Conservation (phyloP, 805 yeast genomes). For the Pichia ethanolica region DNA sequence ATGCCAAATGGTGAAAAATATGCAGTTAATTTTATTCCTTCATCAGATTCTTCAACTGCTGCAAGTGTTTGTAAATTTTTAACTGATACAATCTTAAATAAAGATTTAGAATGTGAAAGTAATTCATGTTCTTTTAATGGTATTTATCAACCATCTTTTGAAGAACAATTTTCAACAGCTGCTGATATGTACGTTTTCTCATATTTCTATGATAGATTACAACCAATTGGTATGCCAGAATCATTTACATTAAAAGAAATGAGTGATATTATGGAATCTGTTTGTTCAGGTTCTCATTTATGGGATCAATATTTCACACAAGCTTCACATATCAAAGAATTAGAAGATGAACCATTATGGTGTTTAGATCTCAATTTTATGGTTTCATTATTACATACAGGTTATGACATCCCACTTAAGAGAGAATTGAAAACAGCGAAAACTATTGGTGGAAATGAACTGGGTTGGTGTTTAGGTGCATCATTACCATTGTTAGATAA, state of each 20-base stretch:
- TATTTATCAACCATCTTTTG: constrained; percentile 90
- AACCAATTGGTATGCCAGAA: constrained; percentile 90
- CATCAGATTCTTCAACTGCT: constrained; percentile 14
- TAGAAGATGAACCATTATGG: constrained; percentile 83
- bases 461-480: constrained; percentile 99
- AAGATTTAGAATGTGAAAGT: constrained; percentile 65
- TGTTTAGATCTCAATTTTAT: constrained; percentile 89
- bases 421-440: constrained; percentile 91
- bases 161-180: constrained; percentile 60
- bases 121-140: constrained; percentile 96
- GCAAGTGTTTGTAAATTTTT: constrained; percentile 82
- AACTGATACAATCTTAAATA: constrained; percentile 76
- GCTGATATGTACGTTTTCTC: constrained; percentile 87
- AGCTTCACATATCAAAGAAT: constrained; percentile 56
- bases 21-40: constrained; percentile 29
- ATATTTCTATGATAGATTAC: constrained; percentile 89
- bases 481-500: constrained; percentile 81
- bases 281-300: constrained; percentile 73
- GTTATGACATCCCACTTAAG: constrained; percentile 86
- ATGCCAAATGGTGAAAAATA: constrained; percentile 31
- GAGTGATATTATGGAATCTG: constrained; percentile 69
- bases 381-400: constrained; percentile 86
- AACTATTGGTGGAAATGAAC: constrained; percentile 79
- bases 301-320: constrained; percentile 67
- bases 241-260: constrained; percentile 83